phyloP scores from a whole-genome alignment of 2,329 filamentous ascomycete species.

The Colletotrichum graminicola region DNA sequence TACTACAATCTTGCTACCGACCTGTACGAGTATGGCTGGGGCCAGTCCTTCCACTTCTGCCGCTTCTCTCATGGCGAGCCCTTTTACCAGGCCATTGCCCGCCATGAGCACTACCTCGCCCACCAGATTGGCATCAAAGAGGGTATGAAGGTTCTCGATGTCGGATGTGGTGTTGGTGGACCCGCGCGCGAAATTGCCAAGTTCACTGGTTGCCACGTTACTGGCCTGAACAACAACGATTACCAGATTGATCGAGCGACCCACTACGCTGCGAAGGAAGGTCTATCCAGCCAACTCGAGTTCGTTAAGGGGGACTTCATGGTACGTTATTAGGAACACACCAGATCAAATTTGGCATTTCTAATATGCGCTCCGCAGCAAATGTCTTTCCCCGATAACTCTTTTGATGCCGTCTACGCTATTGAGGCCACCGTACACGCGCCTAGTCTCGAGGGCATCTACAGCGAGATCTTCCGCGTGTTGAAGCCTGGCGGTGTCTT shows the following conservation, averaged over 20 bases:
- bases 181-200: constrained; percentile 95
- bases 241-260: constrained; percentile 94
- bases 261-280: constrained; percentile 82
- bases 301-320: constrained; percentile 97
- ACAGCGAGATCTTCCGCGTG: constrained; percentile 90
- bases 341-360: background rate
- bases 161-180: constrained; percentile 93
- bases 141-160: constrained; percentile 89
- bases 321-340: constrained; percentile 56
- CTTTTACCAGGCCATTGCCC: constrained; percentile 89
- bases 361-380: constrained; percentile 62
- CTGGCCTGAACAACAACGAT: constrained; percentile 96
- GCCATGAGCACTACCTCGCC: constrained; percentile 95
- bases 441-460: constrained; percentile 86
- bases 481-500: constrained; percentile 95
- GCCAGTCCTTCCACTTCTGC: constrained; percentile 94
- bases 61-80: constrained; percentile 87
- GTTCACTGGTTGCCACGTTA: constrained; percentile 87
- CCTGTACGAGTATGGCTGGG: constrained; percentile 95
- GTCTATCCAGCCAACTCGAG: constrained; percentile 78
- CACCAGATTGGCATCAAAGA: constrained; percentile 84
- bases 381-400: constrained; percentile 91
- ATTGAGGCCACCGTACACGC: constrained; percentile 96
- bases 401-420: constrained; percentile 92
- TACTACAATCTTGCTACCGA: constrained; percentile 96